phyloP scores from a whole-genome alignment of 1,284 basidiomycete genomes.

The Trichosporon inkin region DNA sequence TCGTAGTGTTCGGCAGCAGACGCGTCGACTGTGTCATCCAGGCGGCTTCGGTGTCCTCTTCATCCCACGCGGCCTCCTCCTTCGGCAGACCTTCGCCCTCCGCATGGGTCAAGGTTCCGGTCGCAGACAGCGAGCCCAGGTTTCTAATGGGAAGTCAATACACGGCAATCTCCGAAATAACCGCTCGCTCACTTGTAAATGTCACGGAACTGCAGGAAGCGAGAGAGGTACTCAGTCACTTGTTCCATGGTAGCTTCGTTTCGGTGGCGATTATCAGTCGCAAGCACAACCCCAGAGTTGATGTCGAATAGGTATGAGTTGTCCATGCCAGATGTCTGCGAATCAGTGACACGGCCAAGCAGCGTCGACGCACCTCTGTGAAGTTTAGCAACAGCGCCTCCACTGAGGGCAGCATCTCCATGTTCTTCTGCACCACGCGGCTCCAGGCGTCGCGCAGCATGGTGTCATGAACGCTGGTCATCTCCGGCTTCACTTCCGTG shows the following conservation, averaged over 20 bases:
- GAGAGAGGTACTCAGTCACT: constrained; percentile 82
- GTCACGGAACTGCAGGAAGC: constrained; percentile 77
- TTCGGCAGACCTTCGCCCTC: background rate
- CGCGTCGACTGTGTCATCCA: constrained; percentile 46
- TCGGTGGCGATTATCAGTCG: constrained; percentile 62
- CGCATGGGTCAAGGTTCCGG: background rate
- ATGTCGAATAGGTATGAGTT: constrained; percentile 93
- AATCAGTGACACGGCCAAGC: background rate
- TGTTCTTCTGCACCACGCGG: constrained; percentile 53
- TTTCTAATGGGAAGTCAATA: background rate
- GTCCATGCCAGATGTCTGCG: constrained; percentile 77
- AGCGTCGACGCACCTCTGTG: constrained; percentile 30
- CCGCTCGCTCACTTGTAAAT: constrained; percentile 56
- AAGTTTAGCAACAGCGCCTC: constrained; percentile 53
- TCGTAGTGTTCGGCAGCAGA: constrained; percentile 60
- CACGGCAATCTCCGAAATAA: too few relatives aligned
- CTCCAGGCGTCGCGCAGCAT: constrained; percentile 56
- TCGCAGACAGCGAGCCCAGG: background rate
- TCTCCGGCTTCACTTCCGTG: constrained; percentile 52
- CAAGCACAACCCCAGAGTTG: constrained; percentile 78
- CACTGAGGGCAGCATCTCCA: constrained; percentile 52
- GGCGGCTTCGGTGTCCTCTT: constrained; percentile 46
- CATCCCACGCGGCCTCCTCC: constrained; percentile 33
- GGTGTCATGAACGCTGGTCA: constrained; percentile 57
- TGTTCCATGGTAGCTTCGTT: constrained; percentile 80